Conservation (phyloP, 78 protist genomes). For the Dictyostelium brefeldianum region DNA sequence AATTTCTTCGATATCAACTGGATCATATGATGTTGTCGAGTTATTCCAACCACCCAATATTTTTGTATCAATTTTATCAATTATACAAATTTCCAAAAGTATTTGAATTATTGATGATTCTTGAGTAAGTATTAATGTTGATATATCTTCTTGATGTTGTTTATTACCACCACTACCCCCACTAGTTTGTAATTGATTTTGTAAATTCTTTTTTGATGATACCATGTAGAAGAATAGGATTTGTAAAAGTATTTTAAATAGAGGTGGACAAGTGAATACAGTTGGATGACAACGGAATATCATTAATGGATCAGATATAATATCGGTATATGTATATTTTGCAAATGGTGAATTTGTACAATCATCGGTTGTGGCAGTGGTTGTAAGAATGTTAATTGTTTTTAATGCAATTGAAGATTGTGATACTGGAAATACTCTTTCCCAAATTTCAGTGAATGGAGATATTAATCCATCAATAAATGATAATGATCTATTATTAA, state of each 20-base stretch:
- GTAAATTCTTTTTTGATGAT: constrained; percentile 63
- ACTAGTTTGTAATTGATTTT: constrained; percentile 21
- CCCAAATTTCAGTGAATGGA: constrained; percentile 43
- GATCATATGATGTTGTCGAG: not conserved
- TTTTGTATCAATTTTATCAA: not conserved
- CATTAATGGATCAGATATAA: constrained; percentile 55
- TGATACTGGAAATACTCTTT: constrained; percentile 21
- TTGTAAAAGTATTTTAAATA: constrained; percentile 55
- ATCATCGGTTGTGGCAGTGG: not conserved
- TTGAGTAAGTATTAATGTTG: constrained; percentile 68
- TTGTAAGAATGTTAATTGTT: constrained; percentile 50
- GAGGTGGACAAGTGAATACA: constrained; percentile 61
- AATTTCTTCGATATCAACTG: constrained; percentile 65
- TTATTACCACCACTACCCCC: not conserved
- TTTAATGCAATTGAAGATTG: constrained; percentile 49
- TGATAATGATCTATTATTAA: constrained; percentile 14
- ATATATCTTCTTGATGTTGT: constrained; percentile 58
- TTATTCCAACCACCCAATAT: not conserved
- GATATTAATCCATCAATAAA: constrained; percentile 28
- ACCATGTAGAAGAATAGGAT: constrained; percentile 68
- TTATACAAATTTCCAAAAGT: constrained; percentile 66
- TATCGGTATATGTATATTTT: constrained; percentile 39
- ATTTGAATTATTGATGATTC: constrained; percentile 73
- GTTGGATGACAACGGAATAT: constrained; percentile 55
- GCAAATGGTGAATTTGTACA: not conserved